Base-by-base conservation (phyloP, 768 basidiomycete genomes). In the Mrakia gelida region DNA sequence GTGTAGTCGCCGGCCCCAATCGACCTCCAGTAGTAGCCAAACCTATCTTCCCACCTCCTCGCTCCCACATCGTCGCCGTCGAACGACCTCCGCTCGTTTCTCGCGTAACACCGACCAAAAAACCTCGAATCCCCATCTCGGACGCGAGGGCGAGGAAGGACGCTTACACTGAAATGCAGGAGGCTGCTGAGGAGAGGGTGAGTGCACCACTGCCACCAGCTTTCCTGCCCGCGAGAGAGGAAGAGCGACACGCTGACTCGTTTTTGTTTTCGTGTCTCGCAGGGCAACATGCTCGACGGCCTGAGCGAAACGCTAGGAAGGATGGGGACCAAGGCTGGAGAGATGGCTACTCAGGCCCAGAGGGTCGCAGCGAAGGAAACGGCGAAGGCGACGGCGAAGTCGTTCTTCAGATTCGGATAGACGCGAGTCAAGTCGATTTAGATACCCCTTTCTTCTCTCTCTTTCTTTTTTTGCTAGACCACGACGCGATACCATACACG, bases 1-100 rank as follows among this genome's bases (percentile, higher is more conserved):
- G 11, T 16, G 49, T 74, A 83, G 84, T 85, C 34, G 84, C 82
- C n/a, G 85, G 85, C 34, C 84, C 85, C 8, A 82, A 81, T 30
- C 81, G 85, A 52, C 82, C 84, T 6, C 79, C 82, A 28, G 45
- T 71, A 0, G n/a, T 15, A 4, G 16, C 73, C 30, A 52, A 61
- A 16, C 78, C 78, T 1, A 54, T 45, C 26, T 70, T 75, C 41
- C 18, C 49, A 21, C 61, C 68, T 10, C 73, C 56, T 16, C 28
- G 32, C 41, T 59, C 28, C 15, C 63, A 56, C 52, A 13, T 49
- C 21, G 7, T 41, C 32, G 16, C 63, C 6, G 21, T n/a, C 28
- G 70, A 63, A 41, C 13, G 61, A 41, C 34, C 54, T 3, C 30
- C 72, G 3, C 72, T 73, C 54, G 34, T 72, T 15, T 11, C 28